These are phyloP conservation scores for Capronia coronata DNA, from an alignment of 2,329 filamentous ascomycete species.

Conservation along the genomic window DNA sequence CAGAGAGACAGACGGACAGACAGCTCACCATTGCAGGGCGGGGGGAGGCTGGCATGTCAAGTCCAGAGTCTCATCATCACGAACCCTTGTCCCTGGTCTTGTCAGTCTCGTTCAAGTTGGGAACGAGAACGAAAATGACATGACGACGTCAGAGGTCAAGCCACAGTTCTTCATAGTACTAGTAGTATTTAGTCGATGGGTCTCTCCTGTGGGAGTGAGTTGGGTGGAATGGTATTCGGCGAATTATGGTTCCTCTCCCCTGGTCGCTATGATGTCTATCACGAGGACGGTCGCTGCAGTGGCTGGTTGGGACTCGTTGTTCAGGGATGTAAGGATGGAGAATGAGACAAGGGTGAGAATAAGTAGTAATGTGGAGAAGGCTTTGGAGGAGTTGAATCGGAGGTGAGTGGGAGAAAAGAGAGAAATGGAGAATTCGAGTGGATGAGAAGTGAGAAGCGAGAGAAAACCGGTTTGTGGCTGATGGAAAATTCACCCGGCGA, in stretches of 20 bases:
- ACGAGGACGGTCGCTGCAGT: too few species aligned
- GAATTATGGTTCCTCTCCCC: too few species aligned
- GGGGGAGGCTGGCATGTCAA: neutral
- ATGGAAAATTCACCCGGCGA: neutral
- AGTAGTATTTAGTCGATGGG: neutral
- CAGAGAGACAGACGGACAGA: too few species aligned
- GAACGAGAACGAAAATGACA: too few species aligned
- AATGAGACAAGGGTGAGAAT: neutral
- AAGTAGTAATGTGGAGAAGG: neutral
- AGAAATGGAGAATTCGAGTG: neutral
- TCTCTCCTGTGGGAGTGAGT: too few species aligned
- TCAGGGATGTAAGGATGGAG: neutral
- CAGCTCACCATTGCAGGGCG: neutral
- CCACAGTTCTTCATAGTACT: neutral
- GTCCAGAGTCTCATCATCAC: neutral
- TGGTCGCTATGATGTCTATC: too few species aligned
- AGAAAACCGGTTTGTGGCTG: conserved; percentile 24
- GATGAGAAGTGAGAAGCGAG: neutral
- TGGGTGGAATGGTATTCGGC: too few species aligned
- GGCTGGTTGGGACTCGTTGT: too few species aligned
- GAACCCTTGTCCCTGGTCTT: neutral
- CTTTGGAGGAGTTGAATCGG: neutral
- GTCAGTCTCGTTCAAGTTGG: too few species aligned
- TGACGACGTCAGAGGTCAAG: neutral
- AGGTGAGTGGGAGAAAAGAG: neutral